Base-by-base conservation (phyloP, 768 basidiomycete species). In the Crepidotus variabilis region DNA sequence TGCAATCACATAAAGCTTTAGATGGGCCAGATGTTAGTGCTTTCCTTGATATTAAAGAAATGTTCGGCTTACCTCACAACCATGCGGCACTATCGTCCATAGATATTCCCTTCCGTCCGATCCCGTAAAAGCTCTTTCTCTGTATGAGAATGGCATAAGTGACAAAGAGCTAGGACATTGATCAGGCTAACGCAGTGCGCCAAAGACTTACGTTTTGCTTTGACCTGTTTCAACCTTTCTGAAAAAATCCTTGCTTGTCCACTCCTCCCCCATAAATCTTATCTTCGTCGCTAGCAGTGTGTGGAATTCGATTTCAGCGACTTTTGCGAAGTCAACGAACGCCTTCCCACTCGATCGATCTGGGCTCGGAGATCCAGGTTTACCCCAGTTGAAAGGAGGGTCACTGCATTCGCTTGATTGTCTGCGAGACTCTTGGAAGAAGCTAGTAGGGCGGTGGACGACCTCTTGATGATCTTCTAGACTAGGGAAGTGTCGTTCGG, bases 101-200 rank as follows among this genome's bases (percentile, higher is more conserved):
- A 47, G 54, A 36, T 65, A 65, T 50, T 60, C 54, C 20, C 59
- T 62, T 13, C 57, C 56, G 48, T 65, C 64, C 2, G 55, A 50
- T 2, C 56, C 64, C 16, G 54, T 57, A 49, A 65, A 65, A 11
- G 60, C 34, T 3, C 64, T 57, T 52, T 63, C 56, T 16, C 64
- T 65, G 39, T 33, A 18, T 13, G 7, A 20, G 51, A 6, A 28
- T 28, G 28, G 28, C 8, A 28, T 28, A 8, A 28, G 28, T 8
- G 28, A 3, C 28, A 28, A 28, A n/a, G n/a, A n/a, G n/a, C n/a
- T n/a, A n/a, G 28, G 48, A 50, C 16, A 18, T 45, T 23, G 23
- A 6, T 6, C 50, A n/a, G 10, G 35, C 33, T 13, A 48, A 51
- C 9, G 21, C 2, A 3, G 21, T 13, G 20, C 8, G 18, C 7